phyloP scores from a whole-genome alignment of 805 yeast genomes.

The Yamadazyma kitorensis region DNA sequence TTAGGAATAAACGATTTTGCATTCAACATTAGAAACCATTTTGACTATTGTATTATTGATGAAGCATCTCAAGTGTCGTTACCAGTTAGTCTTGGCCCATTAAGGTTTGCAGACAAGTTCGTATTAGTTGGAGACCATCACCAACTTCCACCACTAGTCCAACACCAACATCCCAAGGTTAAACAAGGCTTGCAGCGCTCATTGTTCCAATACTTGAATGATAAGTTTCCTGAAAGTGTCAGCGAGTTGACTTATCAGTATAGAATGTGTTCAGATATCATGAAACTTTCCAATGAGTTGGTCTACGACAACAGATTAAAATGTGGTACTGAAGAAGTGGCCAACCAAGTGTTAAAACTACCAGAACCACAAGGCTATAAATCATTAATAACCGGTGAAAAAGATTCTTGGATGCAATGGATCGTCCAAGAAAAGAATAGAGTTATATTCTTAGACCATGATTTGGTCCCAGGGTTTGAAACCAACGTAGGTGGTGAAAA shows the following conservation, averaged over 20 bases:
- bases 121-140: constrained; percentile 95
- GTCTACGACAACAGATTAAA: constrained; percentile 72
- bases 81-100: constrained; percentile 89
- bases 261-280: constrained; percentile 88
- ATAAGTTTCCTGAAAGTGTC: constrained; percentile 69
- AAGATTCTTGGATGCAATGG: constrained; percentile 51
- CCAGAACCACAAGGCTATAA: constrained; percentile 34
- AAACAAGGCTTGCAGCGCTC: constrained; percentile 66
- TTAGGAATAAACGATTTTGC: constrained; percentile 67
- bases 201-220: constrained; percentile 72
- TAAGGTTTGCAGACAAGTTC: constrained; percentile 73
- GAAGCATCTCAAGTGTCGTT: constrained; percentile 95
- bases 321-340: constrained; percentile 70
- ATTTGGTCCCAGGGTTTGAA: constrained; percentile 59
- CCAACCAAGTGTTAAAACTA: constrained; percentile 52
- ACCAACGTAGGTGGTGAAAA: constrained; percentile 54
- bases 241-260: constrained; percentile 79
- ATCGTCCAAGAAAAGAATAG: constrained; percentile 53
- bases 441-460: constrained; percentile 83
- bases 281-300: constrained; percentile 75
- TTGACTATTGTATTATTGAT: constrained; percentile 93
- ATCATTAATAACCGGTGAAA: constrained; percentile 8
- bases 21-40: constrained; percentile 50
- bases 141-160: constrained; percentile 88
- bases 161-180: constrained; percentile 58